Evolutionary conservation across 768 basidiomycete genomes (phyloP), one percentile per base, ranked within the genome.

Genomic region (Tulasnella sp.): DNA sequence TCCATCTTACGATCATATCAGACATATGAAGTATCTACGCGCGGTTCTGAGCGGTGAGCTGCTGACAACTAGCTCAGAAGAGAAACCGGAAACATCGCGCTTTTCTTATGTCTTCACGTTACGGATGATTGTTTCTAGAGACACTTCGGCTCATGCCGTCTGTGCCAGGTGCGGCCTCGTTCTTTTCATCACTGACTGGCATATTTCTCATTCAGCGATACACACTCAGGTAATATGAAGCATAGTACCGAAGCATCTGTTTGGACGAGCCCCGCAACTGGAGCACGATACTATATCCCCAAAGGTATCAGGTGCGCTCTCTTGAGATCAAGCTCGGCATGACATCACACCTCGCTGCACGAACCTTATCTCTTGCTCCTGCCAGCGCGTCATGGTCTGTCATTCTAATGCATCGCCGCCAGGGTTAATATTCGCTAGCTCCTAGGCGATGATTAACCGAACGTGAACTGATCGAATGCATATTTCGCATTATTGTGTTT

Each of bases 1-100:
- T 10, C 81, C 81, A 0, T 77, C 78, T 0, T 78, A 76, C 62
- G 80, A 80, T 30, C 75, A 80, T 46, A 72, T 83, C 60, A 71
- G 76, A 30, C 73, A 75, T 8, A 77, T 82, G 79, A 80, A 79
- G 60, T 84, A 78, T 62, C 68, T 86, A 73, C 79, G 81, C 58
- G 85, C 85, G 9, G 73, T 80, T 57, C 73, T 82, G 50, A 81
- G 82, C 66, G 82, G 82, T 81, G 19, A 41, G 11, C 29, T 50
- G 24, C 10, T 41, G 17, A 9, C 10, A 2, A 41, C 42, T 12
- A 7, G 5, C 22, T 43, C 17, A 58, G 1, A 9, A 22, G 8
- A 3, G 9, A 2, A 10, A 42, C 24, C 22, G 15, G 24, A 31
- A 49, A 22, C 3, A 22, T 30, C 2, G 27, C 46, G 48, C 10